A percentile compares a stretch with the other conserved stretches of the same genome.
Evolutionary conservation across 2,329 filamentous ascomycete genomes (phyloP).

Genomic region (Clarireedia paspali): DNA sequence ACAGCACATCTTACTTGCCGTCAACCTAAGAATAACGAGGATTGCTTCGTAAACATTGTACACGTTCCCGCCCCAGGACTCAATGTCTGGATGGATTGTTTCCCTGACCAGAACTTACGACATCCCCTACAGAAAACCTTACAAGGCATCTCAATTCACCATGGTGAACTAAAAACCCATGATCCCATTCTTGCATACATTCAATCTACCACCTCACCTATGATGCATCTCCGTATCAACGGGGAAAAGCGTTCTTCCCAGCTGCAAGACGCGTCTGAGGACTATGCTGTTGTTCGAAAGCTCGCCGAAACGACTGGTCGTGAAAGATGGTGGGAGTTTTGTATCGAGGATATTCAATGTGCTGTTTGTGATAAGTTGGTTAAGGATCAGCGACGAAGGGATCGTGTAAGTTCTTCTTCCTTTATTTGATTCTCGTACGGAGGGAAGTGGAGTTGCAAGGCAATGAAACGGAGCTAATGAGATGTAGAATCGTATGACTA

Average conservation of each 20-base stretch:
- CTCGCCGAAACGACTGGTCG: background rate
- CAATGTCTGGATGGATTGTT: background rate
- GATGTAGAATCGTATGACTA: background rate
- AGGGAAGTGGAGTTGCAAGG: too few species aligned
- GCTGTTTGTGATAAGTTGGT: background rate
- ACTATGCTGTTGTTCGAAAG: background rate
- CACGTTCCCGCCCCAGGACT: background rate
- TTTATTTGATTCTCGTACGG: background rate
- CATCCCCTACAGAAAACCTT: background rate
- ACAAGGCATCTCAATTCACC: too few species aligned
- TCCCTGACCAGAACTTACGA: background rate
- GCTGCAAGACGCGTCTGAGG: background rate
- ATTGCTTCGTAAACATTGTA: background rate
- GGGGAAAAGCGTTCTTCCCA: background rate
- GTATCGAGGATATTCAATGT: slow-evolving; percentile 9
- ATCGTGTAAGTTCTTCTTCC: background rate
- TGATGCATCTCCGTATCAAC: background rate
- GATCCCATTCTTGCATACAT: too few species aligned
- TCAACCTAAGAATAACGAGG: background rate
- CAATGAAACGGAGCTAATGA: background rate
- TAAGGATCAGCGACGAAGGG: background rate
- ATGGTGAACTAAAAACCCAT: background rate
- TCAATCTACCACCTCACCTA: background rate
- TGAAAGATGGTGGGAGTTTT: slow-evolving; percentile 1
- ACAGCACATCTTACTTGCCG: background rate